Evolutionary conservation across 2,329 filamentous ascomycete species (phyloP).

Genomic region (Rutstroemia sp.): DNA sequence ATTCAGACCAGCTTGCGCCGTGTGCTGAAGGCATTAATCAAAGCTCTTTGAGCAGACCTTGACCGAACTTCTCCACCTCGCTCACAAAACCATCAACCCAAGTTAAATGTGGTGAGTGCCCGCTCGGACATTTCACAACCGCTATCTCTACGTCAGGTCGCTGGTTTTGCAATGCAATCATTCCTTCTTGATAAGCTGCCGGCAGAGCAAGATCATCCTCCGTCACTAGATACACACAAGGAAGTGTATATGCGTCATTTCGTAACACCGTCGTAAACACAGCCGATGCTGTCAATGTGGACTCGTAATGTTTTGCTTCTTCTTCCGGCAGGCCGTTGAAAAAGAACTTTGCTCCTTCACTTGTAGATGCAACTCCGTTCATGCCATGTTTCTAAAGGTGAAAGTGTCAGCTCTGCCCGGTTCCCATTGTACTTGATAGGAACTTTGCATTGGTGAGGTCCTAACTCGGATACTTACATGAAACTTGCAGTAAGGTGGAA

Average conservation of each 20-base stretch:
- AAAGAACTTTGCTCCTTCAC: slow-evolving; percentile 8
- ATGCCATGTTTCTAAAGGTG: slow-evolving; percentile 5
- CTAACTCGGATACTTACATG: background rate
- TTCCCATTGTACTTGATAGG: background rate
- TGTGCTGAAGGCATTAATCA: no score
- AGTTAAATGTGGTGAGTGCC: background rate
- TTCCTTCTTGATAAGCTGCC: background rate
- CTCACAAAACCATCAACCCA: background rate
- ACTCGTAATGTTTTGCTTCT: slow-evolving; percentile 6
- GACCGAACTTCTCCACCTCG: background rate
- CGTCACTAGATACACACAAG: slow-evolving; percentile 7
- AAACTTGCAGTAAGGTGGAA: background rate
- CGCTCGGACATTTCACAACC: background rate
- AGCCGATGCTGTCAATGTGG: slow-evolving; percentile 4
- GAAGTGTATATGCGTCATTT: slow-evolving; percentile 11
- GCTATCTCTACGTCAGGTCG: background rate
- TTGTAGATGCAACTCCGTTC: background rate
- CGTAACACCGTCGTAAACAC: background rate
- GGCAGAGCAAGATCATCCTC: slow-evolving; percentile 9
- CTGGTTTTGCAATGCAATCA: background rate
- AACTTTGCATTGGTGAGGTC: background rate
- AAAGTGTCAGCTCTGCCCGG: no score
- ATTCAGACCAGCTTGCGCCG: no score
- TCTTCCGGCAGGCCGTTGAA: slow-evolving; percentile 8
- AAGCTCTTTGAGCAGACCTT: no score